phyloP scores from a whole-genome alignment of 495 filamentous ascomycete species.

The Bombardia bombarda region DNA sequence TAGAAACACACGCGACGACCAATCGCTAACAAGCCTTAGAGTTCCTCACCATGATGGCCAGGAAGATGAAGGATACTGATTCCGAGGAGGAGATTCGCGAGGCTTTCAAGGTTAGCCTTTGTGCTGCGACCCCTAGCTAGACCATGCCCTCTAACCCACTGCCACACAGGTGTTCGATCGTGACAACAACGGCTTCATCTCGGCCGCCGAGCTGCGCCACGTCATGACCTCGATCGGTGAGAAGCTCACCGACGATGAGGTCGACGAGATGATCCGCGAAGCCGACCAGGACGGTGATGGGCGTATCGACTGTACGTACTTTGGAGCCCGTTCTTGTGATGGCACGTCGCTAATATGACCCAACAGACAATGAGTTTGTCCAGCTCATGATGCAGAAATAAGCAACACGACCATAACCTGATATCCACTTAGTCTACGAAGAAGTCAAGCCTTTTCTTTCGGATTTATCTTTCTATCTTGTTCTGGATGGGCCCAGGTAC shows the following conservation, averaged over 20 bases:
- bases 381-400: conserved; percentile 99
- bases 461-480: conserved; percentile 14
- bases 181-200: conserved; percentile 99
- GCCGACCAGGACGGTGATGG: conserved; percentile 98
- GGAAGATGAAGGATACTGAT: conserved; percentile 99
- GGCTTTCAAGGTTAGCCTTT: conserved; percentile 43
- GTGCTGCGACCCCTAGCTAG: no score
- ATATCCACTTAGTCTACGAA: conserved; percentile 5
- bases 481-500: conserved; percentile 17
- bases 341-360: conserved; percentile 24
- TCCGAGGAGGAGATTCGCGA: conserved; percentile 99
- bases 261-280: conserved; percentile 99
- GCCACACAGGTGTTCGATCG: conserved; percentile 84
- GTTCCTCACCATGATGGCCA: conserved; percentile 99
- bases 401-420: conserved; percentile 10
- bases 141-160: background rate
- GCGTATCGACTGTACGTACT: conserved; percentile 75
- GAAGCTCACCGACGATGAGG: conserved; percentile 98
- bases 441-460: conserved; percentile 10
- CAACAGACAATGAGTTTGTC: conserved; percentile 95
- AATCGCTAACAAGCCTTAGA: conserved; percentile 49
- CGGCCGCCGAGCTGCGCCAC: conserved; percentile 91
- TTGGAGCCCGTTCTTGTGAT: background rate
- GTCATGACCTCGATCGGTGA: conserved; percentile 99
- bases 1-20: conserved; percentile 2